Base-by-base conservation (phyloP, 1,139 yeast genomes). In the Waltiozyma sp. region DNA sequence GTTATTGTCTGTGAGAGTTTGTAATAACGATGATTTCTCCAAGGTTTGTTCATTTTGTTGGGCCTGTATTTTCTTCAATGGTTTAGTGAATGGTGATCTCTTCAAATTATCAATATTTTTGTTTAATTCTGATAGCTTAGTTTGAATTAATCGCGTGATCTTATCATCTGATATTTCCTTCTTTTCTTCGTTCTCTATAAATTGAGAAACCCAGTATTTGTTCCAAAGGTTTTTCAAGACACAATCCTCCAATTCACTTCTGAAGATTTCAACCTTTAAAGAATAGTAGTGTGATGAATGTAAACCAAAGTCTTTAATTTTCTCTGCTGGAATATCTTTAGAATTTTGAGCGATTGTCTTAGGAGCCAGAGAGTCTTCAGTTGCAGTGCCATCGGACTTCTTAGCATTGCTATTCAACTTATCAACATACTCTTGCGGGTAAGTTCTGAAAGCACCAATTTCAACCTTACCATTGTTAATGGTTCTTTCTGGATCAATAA, bases 381-480 rank as follows among this genome's bases (percentile, higher is more conserved):
- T 34, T 21, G 48, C 4, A 3, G 37, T 5, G n/a, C 4, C 8
- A 10, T 11, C 7, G 5, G 36, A 9, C 4, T 15, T 33, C 10
- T 9, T 33, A n/a, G 13, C 10, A n/a, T 11, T n/a, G 18, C 19
- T 33, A 10, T 56, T 44, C 34, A 31, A n/a, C 18, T 15, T 31
- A 10, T 59, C 57, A 23, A 51, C 51, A 42, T 59, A 57, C 11
- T 65, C 68, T 37, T 70, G 74, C 0, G 87, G 81, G 51, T 70
- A 78, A 0, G 96, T 87, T 57, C 97, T 65, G 57, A 89, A 91
- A 0, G 96, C 96, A 0, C 96, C 97, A 46, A 91, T 83, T 42
- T 86, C 95, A 19, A 88, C 81, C 47, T 70, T 72, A 0, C 84
- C 84, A 38, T 80, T 77, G 15, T 73, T 65, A 6, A 69, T 58